These are phyloP conservation scores for Solanum gandarillasii DNA, from an alignment of 257 asterid genomes.

Conservation along the genomic window DNA sequence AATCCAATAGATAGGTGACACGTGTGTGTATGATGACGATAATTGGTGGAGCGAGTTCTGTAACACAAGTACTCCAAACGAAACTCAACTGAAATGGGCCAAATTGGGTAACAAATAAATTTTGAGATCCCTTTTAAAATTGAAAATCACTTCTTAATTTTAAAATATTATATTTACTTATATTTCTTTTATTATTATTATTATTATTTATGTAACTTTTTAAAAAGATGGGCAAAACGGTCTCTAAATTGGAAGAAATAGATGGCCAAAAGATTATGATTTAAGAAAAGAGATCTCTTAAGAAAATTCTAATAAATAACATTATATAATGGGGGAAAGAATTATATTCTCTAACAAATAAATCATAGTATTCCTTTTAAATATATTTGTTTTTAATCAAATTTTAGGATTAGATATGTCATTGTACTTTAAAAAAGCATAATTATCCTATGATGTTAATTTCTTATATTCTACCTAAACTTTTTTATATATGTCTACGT, in stretches of 20 bases:
- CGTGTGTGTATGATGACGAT: background rate
- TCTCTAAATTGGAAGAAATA: background rate
- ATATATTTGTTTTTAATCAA: background rate
- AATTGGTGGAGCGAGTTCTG: background rate
- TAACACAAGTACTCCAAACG: background rate
- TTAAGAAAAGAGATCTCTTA: background rate
- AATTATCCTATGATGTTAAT: background rate
- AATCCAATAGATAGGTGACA: background rate
- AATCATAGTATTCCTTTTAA: no score
- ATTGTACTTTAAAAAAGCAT: no score
- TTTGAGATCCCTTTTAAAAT: background rate
- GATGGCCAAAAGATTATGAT: background rate
- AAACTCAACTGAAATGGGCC: background rate
- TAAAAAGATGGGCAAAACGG: background rate
- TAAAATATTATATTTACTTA: no score
- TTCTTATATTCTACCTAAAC: background rate
- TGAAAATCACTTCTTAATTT: no score
- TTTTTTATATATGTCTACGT: no score
- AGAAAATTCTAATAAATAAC: background rate
- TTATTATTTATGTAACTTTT: no score
- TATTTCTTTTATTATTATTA: rapidly evolving
- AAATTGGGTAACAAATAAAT: background rate
- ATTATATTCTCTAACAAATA: background rate
- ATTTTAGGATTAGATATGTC: background rate
- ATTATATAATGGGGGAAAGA: background rate